Base-by-base conservation (phyloP, 805 yeast species). In the Kodamaea lidongshanica region DNA sequence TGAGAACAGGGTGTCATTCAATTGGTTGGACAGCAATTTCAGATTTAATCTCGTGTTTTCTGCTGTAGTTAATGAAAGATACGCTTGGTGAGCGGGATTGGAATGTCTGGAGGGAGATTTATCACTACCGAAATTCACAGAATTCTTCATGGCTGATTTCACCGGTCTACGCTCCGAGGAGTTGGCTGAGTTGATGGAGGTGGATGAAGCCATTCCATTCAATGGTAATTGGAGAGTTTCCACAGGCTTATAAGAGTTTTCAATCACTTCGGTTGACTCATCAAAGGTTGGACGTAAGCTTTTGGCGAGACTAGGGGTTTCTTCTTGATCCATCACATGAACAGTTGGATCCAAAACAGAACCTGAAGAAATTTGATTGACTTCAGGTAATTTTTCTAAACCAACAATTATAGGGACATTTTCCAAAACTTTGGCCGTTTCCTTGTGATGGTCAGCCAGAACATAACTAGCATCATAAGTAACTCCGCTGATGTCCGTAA, bases 21-120 rank as follows among this genome's bases (percentile, higher is more conserved):
- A 54, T 29, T 64, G 58, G 4, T 63, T 41, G 0, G 69, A 43
- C 5, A 77, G 66, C 46, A 74, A 50, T 37, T 70, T 69, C 1
- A 89, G 80, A 54, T 82, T 82, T 34, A 79, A 48, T 35, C 87
- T 65, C 0, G 92, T 82, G 50, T 82, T 82, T 46, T 81, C 87
- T 1, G 88, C 88, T 0, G 92, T 82, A 1, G 88, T 69, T 32
- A 79, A 54, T 0, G 84, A 76, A 25, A 79, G 47, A 43, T 79
- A 79, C 0, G 83, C 86, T 36, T 68, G 70, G 16, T 71, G 71
- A 0, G 84, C 83, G 2, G 80, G 64, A 36, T 50, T 58, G 12
- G 32, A 19, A 19, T 35, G 35, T 4, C 33, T 19, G 11, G 31
- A 25, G 19, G 34, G 34, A 9, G 11, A 13, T 11, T 27, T 20